phyloP scores from a whole-genome alignment of 768 basidiomycete genomes.

The Boletellus ananiceps region DNA sequence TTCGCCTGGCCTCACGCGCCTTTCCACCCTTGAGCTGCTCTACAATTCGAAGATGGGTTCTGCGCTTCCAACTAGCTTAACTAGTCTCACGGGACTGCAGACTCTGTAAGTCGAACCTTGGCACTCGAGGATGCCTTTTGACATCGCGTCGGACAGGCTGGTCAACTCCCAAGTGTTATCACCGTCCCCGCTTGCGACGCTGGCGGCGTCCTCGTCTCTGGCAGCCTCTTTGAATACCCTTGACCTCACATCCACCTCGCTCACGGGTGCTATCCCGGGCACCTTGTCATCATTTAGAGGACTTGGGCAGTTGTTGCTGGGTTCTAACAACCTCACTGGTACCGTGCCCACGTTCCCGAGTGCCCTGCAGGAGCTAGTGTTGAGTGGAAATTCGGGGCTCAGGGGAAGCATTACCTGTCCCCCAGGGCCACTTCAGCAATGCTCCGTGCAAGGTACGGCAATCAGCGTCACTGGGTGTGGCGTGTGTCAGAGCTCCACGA shows the following conservation, averaged over 20 bases:
- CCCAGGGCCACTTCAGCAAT: slow-evolving; percentile 13
- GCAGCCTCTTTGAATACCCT: slow-evolving; percentile 33
- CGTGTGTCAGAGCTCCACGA: slow-evolving; percentile 18
- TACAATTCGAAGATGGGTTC: slow-evolving; percentile 39
- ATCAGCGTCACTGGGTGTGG: slow-evolving; percentile 22
- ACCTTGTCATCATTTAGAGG: slow-evolving; percentile 31
- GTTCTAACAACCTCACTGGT: slow-evolving; percentile 35
- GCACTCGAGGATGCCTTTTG: background rate
- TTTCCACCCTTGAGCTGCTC: slow-evolving; percentile 36
- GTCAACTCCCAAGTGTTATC: slow-evolving; percentile 35
- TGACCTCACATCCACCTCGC: slow-evolving; percentile 38
- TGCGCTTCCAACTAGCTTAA: slow-evolving; percentile 35
- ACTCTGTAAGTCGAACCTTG: slow-evolving; percentile 29
- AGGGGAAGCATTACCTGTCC: slow-evolving; percentile 24
- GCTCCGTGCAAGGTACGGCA: slow-evolving; percentile 21
- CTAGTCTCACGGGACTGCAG: slow-evolving; percentile 30
- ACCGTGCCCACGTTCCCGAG: slow-evolving; percentile 35
- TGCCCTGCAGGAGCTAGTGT: slow-evolving; percentile 31
- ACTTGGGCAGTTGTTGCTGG: slow-evolving; percentile 37
- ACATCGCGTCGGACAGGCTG: slow-evolving; percentile 23
- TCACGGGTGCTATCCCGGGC: slow-evolving; percentile 36
- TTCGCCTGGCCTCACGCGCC: slow-evolving; percentile 28
- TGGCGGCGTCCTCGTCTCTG: slow-evolving; percentile 32
- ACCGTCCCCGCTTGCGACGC: slow-evolving; percentile 28
- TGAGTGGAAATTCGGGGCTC: slow-evolving; percentile 37